A percentile compares a stretch with the other conserved stretches of the same genome.
Conservation (phyloP, 176 grass and related monocot species). For the Cenchrus purpureus region DNA sequence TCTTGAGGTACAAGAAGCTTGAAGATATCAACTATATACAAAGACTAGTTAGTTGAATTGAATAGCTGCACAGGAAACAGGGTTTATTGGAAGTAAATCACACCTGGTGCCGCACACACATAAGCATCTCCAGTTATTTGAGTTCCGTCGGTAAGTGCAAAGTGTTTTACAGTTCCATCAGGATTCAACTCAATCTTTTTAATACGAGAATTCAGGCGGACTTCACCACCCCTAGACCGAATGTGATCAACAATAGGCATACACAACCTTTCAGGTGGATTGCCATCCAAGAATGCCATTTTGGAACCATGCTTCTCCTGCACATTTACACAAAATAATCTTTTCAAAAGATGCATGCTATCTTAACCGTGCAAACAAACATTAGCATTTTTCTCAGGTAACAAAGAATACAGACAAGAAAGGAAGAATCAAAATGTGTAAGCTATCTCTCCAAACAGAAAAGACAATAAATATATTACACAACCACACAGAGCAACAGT, state of each 20-base stretch:
- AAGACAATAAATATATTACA: conserved; percentile 31
- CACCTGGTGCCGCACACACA: conserved; percentile 91
- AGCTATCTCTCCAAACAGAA: conserved; percentile 24
- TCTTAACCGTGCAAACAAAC: not conserved
- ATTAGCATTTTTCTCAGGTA: conserved; percentile 26
- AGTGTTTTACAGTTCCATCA: conserved; percentile 90
- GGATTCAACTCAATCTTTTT: conserved; percentile 87
- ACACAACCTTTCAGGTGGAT: conserved; percentile 92
- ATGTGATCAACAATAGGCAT: conserved; percentile 94
- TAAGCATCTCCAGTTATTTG: conserved; percentile 90
- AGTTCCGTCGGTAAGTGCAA: conserved; percentile 69
- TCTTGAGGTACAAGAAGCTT: conserved; percentile 96
- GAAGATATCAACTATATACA: conserved; percentile 91
- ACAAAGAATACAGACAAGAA: conserved; percentile 31
- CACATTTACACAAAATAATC: conserved; percentile 36
- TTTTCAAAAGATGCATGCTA: conserved; percentile 9
- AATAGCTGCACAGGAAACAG: conserved; percentile 42
- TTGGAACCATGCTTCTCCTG: conserved; percentile 98
- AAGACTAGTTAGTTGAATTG: conserved; percentile 44
- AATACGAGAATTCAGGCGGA: conserved; percentile 85
- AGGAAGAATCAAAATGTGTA: not conserved
- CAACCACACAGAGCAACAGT: not conserved
- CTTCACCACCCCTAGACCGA: conserved; percentile 86
- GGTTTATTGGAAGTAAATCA: conserved; percentile 25
- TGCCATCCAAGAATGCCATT: conserved; percentile 98